Conservation (phyloP, 495 filamentous ascomycete species). For the Daldinia childiae region DNA sequence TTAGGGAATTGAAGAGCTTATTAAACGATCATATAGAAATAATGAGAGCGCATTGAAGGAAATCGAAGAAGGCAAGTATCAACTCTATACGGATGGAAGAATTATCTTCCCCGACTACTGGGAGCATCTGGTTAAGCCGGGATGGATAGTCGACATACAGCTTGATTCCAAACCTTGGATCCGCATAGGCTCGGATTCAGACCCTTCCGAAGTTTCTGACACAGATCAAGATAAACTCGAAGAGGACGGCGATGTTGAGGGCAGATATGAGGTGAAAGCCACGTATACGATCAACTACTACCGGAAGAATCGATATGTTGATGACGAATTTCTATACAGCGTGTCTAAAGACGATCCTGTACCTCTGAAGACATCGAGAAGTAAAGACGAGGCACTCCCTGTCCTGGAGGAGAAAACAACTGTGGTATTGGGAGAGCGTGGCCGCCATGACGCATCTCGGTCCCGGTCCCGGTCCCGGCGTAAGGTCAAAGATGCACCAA, state of each 20-base stretch:
- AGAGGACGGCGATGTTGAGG: background rate
- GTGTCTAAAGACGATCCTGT: background rate
- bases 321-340: slow-evolving; percentile 5
- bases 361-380: background rate
- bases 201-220: background rate
- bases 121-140: slow-evolving; percentile 8
- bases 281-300: slow-evolving; percentile 11
- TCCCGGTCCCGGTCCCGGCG: background rate
- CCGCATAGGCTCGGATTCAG: background rate
- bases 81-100: background rate
- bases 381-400: background rate
- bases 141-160: slow-evolving; percentile 6
- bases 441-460: background rate
- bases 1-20: slow-evolving; percentile 8
- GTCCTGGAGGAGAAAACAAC: slow-evolving; percentile 12
- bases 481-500: background rate
- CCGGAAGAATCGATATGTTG: slow-evolving; percentile 1
- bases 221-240: background rate
- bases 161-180: background rate
- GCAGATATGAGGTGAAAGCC: slow-evolving; percentile 9
- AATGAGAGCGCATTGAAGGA: slow-evolving; percentile 11
- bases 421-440: background rate
- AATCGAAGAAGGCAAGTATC: slow-evolving; percentile 8
- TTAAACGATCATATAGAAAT: slow-evolving; percentile 7
- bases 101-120: background rate